Evolutionary conservation across 2,329 filamentous ascomycete species (phyloP), one percentile per base, ranked within the genome.

Genomic region (Fusarium sp.): DNA sequence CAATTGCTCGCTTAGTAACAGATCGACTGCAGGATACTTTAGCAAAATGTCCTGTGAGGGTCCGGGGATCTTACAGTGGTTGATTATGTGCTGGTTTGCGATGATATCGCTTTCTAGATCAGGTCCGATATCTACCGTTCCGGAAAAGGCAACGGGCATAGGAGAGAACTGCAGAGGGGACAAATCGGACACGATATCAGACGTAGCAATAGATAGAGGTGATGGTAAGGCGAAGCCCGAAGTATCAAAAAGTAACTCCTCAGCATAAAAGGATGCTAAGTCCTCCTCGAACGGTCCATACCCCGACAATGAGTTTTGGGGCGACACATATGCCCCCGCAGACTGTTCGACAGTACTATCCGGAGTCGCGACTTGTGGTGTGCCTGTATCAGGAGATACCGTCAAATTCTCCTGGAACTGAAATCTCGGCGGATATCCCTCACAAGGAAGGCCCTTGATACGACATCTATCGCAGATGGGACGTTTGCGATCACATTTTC

Each of bases 401-500:
- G 60, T 57, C 44, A 61, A 18, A 1, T 65, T 61, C 9, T 76
- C 69, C n/a, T 72, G 74, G 40, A 78, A 78, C 30, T 78, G 74
- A 22, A 77, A 78, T 3, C 64, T 59, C 0, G 76, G 74, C 1
- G 76, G 76, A 22, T 78, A 78, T 6, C 76, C 76, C n/a, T 78
- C 76, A 29, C 76, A 78, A 6, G 73, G 70, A 13, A 78, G 68
- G 8, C 76, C 76, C 27, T 77, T 78, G 11, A 62, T 57, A 27
- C 68, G 70, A 25, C 76, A 78, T 66, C 76, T 69, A 32, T 76
- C 73, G 27, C 76, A 78, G 12, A 73, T 54, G 6, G 76, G 76
- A 2, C 76, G 73, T 29, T 71, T 70, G 9, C 76, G 70, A 37
- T 78, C 76, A 49, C 76, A 78, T 58, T 77, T 78, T n/a, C 76